These are phyloP conservation scores for Hibiscus trionum DNA, from an alignment of 345 rosid species.

Conservation along the genomic window DNA sequence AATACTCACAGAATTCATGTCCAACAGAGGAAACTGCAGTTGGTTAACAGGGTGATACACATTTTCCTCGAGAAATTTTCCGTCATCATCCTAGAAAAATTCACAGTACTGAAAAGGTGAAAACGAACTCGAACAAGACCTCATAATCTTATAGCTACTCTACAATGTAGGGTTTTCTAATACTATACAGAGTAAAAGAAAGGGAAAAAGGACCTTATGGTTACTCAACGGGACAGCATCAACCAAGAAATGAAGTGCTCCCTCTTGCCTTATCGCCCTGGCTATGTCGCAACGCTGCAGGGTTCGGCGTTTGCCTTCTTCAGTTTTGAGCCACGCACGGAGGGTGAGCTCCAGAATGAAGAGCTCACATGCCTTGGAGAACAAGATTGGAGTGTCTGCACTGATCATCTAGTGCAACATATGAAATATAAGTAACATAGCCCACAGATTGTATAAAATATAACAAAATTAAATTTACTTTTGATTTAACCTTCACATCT, in stretches of 20 bases:
- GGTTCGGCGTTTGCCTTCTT: constrained; percentile 18
- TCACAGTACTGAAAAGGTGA: neutral
- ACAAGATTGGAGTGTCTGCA: constrained; percentile 20
- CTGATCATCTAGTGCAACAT: constrained; percentile 21
- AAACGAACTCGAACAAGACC: neutral
- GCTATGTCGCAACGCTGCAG: constrained; percentile 20
- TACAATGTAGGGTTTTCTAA: no score
- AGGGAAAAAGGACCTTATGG: neutral
- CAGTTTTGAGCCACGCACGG: constrained; percentile 24
- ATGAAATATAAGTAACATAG: neutral
- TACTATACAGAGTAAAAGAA: neutral
- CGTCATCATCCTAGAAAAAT: constrained; percentile 12
- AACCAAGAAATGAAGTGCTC: constrained; percentile 14
- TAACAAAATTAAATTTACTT: neutral
- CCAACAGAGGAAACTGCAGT: constrained; percentile 13
- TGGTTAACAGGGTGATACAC: neutral
- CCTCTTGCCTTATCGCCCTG: constrained; percentile 8
- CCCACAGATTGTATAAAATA: neutral
- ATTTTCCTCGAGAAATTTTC: neutral
- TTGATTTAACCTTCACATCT: constrained; percentile 27
- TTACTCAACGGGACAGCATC: neutral
- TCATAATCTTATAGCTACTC: no score
- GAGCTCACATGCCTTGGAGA: constrained; percentile 30
- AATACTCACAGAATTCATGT: constrained; percentile 14
- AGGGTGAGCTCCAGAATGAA: constrained; percentile 24